Percentiles rank a stretch among this genome's conserved stretches.
Evolutionary conservation across 2,329 filamentous ascomycete species (phyloP).

Genomic region (Aureobasidium sp.): DNA sequence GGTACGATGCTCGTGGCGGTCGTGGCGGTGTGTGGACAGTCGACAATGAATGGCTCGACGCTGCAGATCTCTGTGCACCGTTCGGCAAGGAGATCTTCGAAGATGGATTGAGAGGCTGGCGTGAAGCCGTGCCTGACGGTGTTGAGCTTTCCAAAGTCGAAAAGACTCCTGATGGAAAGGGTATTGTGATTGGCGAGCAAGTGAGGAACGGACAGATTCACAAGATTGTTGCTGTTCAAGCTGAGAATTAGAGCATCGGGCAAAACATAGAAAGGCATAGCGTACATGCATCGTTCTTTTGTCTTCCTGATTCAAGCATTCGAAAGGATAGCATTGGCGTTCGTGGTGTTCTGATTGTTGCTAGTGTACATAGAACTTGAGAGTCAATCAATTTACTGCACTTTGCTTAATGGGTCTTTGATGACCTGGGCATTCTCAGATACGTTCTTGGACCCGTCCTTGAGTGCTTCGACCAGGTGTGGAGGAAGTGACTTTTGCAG

Average conservation of each 20-base stretch:
- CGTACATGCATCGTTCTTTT: not conserved
- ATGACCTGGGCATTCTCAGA: not conserved
- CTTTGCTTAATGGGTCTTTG: too few relatives aligned
- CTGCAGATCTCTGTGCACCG: constrained; percentile 2
- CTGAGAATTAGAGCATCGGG: constrained; percentile 18
- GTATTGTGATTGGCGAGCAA: not conserved
- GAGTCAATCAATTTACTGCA: too few relatives aligned
- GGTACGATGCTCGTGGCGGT: constrained; percentile 8
- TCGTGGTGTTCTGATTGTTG: not conserved
- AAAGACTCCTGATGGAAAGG: constrained; percentile 7
- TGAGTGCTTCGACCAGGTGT: not conserved
- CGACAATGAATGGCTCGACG: constrained; percentile 9
- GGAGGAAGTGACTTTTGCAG: not conserved
- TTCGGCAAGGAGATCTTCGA: constrained; percentile 7
- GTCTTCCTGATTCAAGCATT: not conserved
- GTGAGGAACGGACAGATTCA: not conserved
- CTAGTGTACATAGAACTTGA: not conserved
- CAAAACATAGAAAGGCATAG: not conserved
- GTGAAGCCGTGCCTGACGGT: not conserved
- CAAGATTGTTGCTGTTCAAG: not conserved
- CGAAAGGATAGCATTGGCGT: not conserved
- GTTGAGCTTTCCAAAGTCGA: not conserved
- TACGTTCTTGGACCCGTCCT: not conserved
- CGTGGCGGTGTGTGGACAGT: constrained; percentile 13
- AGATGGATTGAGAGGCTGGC: constrained; percentile 2